Evolutionary conservation across 352 stramenopile species (phyloP).

Genomic region (Globisporangium paddicum): DNA sequence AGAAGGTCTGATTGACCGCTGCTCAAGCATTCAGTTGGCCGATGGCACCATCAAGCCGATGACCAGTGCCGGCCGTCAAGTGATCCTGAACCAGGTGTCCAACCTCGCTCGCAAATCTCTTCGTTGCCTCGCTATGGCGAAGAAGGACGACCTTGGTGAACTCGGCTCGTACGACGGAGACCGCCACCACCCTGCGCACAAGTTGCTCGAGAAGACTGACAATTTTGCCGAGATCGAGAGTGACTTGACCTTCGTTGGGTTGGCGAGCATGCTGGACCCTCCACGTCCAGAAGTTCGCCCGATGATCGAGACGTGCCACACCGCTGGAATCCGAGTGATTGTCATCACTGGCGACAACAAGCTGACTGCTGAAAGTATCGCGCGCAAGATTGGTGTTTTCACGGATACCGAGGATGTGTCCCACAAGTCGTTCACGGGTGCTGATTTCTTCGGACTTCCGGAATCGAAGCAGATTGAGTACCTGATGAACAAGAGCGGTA

Average conservation of each 20-base stretch:
- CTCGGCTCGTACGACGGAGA: conserved; percentile 79
- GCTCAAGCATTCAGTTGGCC: conserved; percentile 90
- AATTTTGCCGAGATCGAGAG: conserved; percentile 95
- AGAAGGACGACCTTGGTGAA: conserved; percentile 91
- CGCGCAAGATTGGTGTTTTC: conserved; percentile 96
- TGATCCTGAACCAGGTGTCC: conserved; percentile 90
- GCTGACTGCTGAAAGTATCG: conserved; percentile 97
- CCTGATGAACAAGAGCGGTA: conserved; percentile 75
- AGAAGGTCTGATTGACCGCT: conserved; percentile 96
- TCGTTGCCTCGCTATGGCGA: conserved; percentile 94
- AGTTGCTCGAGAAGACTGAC: conserved; percentile 72
- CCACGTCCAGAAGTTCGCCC: conserved; percentile 94
- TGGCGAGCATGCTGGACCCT: conserved; percentile 98
- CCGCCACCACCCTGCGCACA: conserved; percentile 81
- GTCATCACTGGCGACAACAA: conserved; percentile 99
- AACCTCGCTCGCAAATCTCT: conserved; percentile 92
- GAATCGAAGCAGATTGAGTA: conserved; percentile 90
- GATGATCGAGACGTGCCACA: conserved; percentile 94
- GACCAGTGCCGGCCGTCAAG: conserved; percentile 80
- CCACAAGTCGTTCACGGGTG: conserved; percentile 92
- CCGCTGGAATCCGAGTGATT: conserved; percentile 97
- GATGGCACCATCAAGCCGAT: conserved; percentile 92
- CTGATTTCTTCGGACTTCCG: conserved; percentile 94
- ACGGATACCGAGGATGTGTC: conserved; percentile 78
- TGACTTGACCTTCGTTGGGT: conserved; percentile 95